These are phyloP conservation scores for Fusarium buharicum DNA, from an alignment of 2,329 filamentous ascomycete genomes.

Conservation along the genomic window DNA sequence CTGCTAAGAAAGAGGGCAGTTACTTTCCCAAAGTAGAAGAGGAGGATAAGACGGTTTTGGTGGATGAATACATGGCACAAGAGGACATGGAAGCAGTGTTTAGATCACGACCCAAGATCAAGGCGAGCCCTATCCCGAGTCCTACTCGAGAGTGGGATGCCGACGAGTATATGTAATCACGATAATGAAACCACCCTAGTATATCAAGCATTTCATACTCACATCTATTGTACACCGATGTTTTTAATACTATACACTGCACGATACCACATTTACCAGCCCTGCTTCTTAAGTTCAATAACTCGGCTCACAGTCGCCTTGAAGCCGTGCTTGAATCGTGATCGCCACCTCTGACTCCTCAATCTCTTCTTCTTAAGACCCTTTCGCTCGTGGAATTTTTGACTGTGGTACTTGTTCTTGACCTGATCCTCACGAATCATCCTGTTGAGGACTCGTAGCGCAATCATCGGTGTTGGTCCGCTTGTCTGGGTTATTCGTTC, in stretches of 20 bases:
- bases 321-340: conserved; percentile 76
- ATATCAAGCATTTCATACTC: conserved; percentile 37
- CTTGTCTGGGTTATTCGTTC: conserved; percentile 43
- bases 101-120: conserved; percentile 82
- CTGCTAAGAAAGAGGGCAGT: conserved; percentile 54
- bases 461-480: conserved; percentile 56
- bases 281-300: conserved; percentile 76
- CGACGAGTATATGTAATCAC: conserved; percentile 42
- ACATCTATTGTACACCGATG: conserved; percentile 45
- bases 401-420: conserved; percentile 62
- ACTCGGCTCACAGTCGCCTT: conserved; percentile 71
- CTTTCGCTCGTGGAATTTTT: conserved; percentile 78
- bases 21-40: conserved; percentile 63
- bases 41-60: conserved; percentile 59
- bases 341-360: conserved; percentile 74
- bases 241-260: conserved; percentile 40
- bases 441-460: conserved; percentile 56
- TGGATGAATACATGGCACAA: conserved; percentile 74
- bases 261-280: conserved; percentile 68
- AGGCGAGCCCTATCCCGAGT: conserved; percentile 74
- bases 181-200: conserved; percentile 26
- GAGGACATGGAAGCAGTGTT: conserved; percentile 88
- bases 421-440: conserved; percentile 66
- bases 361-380: conserved; percentile 83
- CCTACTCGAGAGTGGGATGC: conserved; percentile 54